Evolutionary conservation across 129 eudicot genomes (phyloP).

Genomic region (Rutidosis leptorrhynchoides): DNA sequence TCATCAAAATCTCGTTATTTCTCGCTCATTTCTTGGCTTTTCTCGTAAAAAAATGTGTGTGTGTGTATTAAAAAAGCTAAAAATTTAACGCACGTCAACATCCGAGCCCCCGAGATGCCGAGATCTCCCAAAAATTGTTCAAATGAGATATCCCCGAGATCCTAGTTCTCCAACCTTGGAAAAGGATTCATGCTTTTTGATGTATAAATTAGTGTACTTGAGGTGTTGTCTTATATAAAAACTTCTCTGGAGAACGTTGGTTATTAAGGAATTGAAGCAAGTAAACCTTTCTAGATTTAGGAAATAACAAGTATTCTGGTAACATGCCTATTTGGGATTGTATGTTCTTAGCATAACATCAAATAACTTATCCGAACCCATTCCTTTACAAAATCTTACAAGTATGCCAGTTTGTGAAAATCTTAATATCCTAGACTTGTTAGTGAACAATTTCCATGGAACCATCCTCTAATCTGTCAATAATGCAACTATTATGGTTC

Average conservation of each 20-base stretch:
- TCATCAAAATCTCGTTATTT: no score
- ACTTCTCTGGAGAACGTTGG: slow-evolving; percentile 31
- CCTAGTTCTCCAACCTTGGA: no score
- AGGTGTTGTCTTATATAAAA: slow-evolving; percentile 27
- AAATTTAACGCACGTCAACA: no score
- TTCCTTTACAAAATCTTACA: slow-evolving; percentile 28
- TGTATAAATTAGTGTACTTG: neutral
- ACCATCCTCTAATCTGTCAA: slow-evolving; percentile 29
- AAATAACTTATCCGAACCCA: slow-evolving; percentile 32
- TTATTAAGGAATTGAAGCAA: slow-evolving; percentile 23
- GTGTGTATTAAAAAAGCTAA: no score
- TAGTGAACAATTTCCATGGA: slow-evolving; percentile 32
- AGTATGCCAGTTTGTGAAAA: slow-evolving; percentile 22
- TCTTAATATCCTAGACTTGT: slow-evolving; percentile 37
- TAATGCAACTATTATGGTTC: slow-evolving; percentile 27
- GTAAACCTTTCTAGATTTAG: slow-evolving; percentile 15
- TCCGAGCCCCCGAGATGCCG: no score
- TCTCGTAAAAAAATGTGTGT: no score
- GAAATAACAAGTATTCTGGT: slow-evolving; percentile 29
- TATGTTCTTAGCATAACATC: slow-evolving; percentile 27
- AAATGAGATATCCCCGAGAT: no score
- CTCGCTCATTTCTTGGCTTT: no score
- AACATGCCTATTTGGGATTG: slow-evolving; percentile 33
- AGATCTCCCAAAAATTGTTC: no score
- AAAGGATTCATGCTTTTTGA: slow-evolving; percentile 23